Evolutionary conservation across 495 filamentous ascomycete genomes (phyloP).

Genomic region (Aspergillus mulundensis): DNA sequence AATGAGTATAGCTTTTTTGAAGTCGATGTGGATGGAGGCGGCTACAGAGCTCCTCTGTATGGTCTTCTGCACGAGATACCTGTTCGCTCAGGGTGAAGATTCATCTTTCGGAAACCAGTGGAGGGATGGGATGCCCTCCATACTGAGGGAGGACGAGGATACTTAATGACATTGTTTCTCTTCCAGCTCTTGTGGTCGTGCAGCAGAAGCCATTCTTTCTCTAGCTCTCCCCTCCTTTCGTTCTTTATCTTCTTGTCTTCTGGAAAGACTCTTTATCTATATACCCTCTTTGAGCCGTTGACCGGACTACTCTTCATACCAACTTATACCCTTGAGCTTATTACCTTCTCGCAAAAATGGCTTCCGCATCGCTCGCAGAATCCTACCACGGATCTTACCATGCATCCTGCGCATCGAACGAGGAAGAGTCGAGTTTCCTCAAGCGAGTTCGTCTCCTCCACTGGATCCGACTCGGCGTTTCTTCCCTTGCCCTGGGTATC

Average conservation of each 20-base stretch:
- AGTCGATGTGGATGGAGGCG: constrained; percentile 1
- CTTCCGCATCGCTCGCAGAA: constrained; percentile 21
- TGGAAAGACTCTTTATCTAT: constrained; percentile 11
- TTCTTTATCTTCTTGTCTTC: constrained; percentile 11
- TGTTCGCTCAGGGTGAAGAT: constrained; percentile 4
- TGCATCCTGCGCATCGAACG: constrained; percentile 29
- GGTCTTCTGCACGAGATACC: constrained; percentile 10
- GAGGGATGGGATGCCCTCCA: neutral
- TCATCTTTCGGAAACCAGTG: constrained; percentile 5
- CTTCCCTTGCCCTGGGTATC: constrained; percentile 28
- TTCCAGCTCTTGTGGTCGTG: neutral
- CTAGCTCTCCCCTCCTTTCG: constrained; percentile 2
- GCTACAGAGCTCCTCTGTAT: constrained; percentile 11
- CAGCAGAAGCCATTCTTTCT: neutral
- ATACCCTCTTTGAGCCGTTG: neutral
- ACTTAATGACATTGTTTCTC: neutral
- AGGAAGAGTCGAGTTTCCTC: constrained; percentile 38
- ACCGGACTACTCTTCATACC: constrained; percentile 1
- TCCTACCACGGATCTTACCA: constrained; percentile 20
- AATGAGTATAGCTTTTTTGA: neutral
- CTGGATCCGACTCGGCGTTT: constrained; percentile 34
- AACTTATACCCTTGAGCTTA: neutral
- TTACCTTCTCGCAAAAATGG: constrained; percentile 22
- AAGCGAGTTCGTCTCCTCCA: constrained; percentile 35
- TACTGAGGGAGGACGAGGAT: neutral